Evolutionary conservation across 2,329 filamentous ascomycete species (phyloP), one percentile per base, ranked within the genome.

Genomic region (Lachnellula willkommii): DNA sequence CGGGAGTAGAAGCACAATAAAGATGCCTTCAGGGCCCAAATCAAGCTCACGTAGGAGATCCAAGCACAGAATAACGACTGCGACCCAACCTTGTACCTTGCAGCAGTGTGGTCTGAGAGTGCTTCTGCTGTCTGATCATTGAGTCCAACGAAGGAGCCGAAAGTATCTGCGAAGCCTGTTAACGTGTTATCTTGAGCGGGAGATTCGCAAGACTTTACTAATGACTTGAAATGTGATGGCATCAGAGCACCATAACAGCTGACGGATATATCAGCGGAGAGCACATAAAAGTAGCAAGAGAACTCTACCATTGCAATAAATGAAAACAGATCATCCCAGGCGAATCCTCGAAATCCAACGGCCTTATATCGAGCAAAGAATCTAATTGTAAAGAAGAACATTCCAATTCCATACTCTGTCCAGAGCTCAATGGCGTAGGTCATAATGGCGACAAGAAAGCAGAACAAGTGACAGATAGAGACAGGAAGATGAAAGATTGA

Each of bases 41-140:
- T 53, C 24, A 53, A 35, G 24, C 24, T 22, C 7, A 53, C 46
- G n/a, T 53, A 53, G 26, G 40, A 53, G 9, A 53, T 39, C 50
- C 50, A 53, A 20, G 50, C 50, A 8, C 17, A 8, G 20, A 53
- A 53, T 24, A 53, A 37, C 11, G 26, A 26, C n/a, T 53, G 36
- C 26, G 40, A 26, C 4, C 50, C 50, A 15, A 53, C 37, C 24
- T 28, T 24, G 28, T 22, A 53, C 9, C 26, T 28, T 5, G 36
- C 26, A 9, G 24, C 24, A n/a, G 42, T 39, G 5, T 28, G 3
- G 6, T 24, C 4, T 4, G 40, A 20, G 7, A 53, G 28, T 6
- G 36, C 20, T 8, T 5, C 26, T 7, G 42, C 28, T 9, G 24
- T 53, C 36, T 53, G 22, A 5, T 32, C 15, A 22, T 26, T 47